Conservation (phyloP, 495 filamentous ascomycete genomes). For the Aspergillus bridgeri region DNA sequence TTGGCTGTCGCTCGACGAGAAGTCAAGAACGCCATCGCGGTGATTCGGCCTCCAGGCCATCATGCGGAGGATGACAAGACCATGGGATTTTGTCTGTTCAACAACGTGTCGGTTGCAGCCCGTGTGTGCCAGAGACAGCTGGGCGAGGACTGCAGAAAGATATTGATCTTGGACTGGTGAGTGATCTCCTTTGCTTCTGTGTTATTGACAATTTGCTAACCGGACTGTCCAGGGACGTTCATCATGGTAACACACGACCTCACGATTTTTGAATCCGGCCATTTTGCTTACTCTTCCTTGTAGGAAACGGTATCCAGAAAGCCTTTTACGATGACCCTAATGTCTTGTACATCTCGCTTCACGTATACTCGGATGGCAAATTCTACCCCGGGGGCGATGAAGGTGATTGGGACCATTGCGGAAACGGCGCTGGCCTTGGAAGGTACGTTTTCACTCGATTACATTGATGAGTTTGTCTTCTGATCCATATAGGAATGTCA, state of each 20-base stretch:
- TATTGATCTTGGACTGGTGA: conserved; percentile 94
- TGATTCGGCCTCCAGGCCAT: conserved; percentile 92
- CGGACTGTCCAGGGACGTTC: conserved; percentile 56
- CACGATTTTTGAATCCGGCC: not conserved
- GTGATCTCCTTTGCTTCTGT: conserved; percentile 27
- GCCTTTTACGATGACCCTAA: conserved; percentile 94
- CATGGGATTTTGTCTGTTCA: conserved; percentile 95
- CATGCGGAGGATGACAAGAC: conserved; percentile 82
- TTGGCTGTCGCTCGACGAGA: conserved; percentile 71
- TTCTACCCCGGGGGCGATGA: conserved; percentile 84
- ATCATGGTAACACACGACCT: conserved; percentile 51
- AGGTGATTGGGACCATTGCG: conserved; percentile 74
- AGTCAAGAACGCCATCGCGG: conserved; percentile 90
- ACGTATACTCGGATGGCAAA: conserved; percentile 73
- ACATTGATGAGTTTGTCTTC: not conserved
- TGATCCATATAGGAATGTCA: conserved; percentile 67
- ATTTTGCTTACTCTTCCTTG: conserved; percentile 15
- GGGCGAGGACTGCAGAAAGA: conserved; percentile 74
- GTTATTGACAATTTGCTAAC: conserved; percentile 24
- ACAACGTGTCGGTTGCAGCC: conserved; percentile 91
- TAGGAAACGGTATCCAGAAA: conserved; percentile 93
- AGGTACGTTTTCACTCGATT: conserved; percentile 38
- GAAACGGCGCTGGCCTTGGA: conserved; percentile 68
- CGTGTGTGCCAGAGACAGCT: conserved; percentile 74
- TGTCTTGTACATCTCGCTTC: conserved; percentile 93